Percentiles rank a stretch among this genome's conserved stretches.
Evolutionary conservation across 2,329 filamentous ascomycete species (phyloP).

Genomic region (Aurifilum marmelostoma): DNA sequence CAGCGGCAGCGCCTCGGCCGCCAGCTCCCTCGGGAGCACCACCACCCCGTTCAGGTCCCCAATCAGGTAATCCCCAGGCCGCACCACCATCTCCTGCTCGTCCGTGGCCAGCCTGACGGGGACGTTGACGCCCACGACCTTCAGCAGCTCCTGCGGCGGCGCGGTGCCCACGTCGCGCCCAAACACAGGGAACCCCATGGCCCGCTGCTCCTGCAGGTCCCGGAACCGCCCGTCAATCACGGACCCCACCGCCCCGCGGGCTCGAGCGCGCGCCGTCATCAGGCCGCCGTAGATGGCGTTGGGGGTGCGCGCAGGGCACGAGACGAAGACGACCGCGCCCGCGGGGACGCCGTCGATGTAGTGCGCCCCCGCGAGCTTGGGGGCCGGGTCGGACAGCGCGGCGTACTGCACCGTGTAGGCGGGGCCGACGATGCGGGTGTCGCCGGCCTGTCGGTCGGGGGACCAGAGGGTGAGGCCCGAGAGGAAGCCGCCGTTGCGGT

Average conservation of each 20-base stretch:
- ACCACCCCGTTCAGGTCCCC: constrained; percentile 52
- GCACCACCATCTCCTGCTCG: constrained; percentile 43
- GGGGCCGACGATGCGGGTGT: constrained; percentile 57
- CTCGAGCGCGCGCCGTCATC: constrained; percentile 53
- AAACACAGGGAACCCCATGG: constrained; percentile 50
- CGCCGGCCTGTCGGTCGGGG: constrained; percentile 52
- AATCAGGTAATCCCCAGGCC: constrained; percentile 49
- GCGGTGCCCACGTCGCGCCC: constrained; percentile 49
- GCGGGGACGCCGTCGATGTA: constrained; percentile 56
- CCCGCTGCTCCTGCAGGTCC: constrained; percentile 57
- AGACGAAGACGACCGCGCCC: constrained; percentile 54
- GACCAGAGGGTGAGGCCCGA: constrained; percentile 59
- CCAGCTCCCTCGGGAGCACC: constrained; percentile 44
- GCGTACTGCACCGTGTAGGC: constrained; percentile 60
- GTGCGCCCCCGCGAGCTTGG: constrained; percentile 48
- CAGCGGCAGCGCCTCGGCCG: constrained; percentile 44
- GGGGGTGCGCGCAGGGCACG: constrained; percentile 47
- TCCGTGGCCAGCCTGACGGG: constrained; percentile 43
- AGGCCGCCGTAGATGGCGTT: constrained; percentile 59
- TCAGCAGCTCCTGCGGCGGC: constrained; percentile 46
- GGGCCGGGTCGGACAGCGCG: constrained; percentile 48
- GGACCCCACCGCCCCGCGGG: constrained; percentile 49
- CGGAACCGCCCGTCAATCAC: constrained; percentile 57
- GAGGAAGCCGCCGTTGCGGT: constrained; percentile 56
- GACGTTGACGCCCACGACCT: constrained; percentile 48